These are phyloP conservation scores for Trichoderma sp. DNA, from an alignment of 2,329 filamentous ascomycete genomes.

Conservation along the genomic window DNA sequence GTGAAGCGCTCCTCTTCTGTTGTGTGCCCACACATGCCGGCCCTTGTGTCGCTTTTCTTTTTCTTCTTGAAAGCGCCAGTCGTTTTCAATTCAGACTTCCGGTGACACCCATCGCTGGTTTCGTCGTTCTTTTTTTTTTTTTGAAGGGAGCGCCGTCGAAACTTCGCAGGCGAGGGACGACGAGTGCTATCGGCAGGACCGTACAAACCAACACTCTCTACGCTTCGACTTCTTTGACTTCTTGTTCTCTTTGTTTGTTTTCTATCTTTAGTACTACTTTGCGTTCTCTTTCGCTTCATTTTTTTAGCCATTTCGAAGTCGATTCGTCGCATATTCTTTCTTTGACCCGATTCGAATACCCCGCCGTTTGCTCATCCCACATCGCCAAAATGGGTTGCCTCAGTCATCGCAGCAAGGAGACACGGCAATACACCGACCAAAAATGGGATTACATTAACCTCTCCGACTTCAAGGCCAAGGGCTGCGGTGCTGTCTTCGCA, in stretches of 20 bases:
- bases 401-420: conserved; percentile 58
- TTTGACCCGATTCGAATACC: not conserved
- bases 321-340: not conserved
- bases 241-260: conserved; percentile 14
- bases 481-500: conserved; percentile 72
- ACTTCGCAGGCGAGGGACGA: conserved; percentile 52
- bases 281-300: not conserved
- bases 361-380: conserved; percentile 13
- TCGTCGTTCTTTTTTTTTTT: not conserved
- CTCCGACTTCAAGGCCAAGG: conserved; percentile 78
- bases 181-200: conserved; percentile 44
- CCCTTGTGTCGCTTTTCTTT: not conserved
- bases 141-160: conserved; percentile 37
- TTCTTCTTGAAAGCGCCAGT: conserved; percentile 1
- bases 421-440: conserved; percentile 73
- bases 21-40: conserved; percentile 6
- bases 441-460: conserved; percentile 87
- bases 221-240: not conserved
- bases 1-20: not conserved
- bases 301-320: conserved; percentile 15
- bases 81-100: not conserved
- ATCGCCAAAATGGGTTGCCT: conserved; percentile 61
- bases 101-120: not conserved
- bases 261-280: conserved; percentile 9
- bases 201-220: conserved; percentile 22